phyloP scores from a whole-genome alignment of 148 eudicot genomes.

The Mesembryanthemum crystallinum region DNA sequence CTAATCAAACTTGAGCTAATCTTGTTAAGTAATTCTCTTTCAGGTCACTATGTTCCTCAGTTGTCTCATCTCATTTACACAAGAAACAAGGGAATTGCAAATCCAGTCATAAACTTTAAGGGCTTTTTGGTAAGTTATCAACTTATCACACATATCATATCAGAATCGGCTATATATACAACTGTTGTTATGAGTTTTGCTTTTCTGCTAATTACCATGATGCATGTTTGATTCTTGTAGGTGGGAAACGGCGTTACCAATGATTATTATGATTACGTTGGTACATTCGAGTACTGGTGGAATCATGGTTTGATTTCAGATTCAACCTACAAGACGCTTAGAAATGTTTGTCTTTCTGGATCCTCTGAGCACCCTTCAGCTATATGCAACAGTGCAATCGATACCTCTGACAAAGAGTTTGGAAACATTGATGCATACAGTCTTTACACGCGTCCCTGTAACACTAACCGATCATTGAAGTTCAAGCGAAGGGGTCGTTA shows the following conservation, averaged over 20 bases:
- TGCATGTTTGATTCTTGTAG: constrained; percentile 29
- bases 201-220: too few species aligned
- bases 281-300: constrained; percentile 98
- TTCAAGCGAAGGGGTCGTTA: constrained; percentile 64
- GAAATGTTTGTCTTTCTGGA: constrained; percentile 45
- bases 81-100: constrained; percentile 62
- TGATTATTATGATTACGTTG: constrained; percentile 77
- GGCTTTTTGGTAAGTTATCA: constrained; percentile 67
- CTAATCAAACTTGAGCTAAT: neutral
- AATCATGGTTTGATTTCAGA: constrained; percentile 85
- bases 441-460: constrained; percentile 70
- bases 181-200: neutral
- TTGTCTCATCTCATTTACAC: constrained; percentile 67
- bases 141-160: neutral
- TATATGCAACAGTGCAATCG: constrained; percentile 49
- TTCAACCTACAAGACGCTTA: constrained; percentile 58
- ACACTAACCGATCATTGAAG: constrained; percentile 36
- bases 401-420: constrained; percentile 50
- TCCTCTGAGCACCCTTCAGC: constrained; percentile 71
- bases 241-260: constrained; percentile 94
- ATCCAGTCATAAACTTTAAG: constrained; percentile 76
- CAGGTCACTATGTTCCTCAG: constrained; percentile 95
- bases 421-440: constrained; percentile 91
- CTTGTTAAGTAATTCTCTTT: constrained; percentile 12
- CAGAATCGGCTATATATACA: too few species aligned